Evolutionary conservation across 371 early-diverging fungal genomes (phyloP).

Genomic region (Circinella minor): DNA sequence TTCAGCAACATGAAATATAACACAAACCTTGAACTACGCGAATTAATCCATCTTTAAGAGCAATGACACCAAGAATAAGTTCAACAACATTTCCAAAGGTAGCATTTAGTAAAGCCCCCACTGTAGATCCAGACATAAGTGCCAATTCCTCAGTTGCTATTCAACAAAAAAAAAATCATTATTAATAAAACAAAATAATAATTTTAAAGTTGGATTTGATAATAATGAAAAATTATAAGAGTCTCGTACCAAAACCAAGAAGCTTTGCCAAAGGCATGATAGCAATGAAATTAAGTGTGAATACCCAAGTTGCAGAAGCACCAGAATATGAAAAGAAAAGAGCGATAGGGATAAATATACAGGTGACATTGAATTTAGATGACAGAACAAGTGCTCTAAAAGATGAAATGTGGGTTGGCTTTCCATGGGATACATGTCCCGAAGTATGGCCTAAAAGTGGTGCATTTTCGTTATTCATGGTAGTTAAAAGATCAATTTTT

Average conservation of each 20-base stretch:
- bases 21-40: conserved; percentile 76
- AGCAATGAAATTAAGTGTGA: conserved; percentile 89
- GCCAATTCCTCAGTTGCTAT: conserved; percentile 54
- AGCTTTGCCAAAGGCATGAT: conserved; percentile 89
- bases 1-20: neutral
- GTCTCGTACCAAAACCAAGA: conserved; percentile 46
- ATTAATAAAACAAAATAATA: too few species aligned
- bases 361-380: conserved; percentile 67
- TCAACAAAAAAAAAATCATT: too few species aligned
- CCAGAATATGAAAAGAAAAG: conserved; percentile 60
- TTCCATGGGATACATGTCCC: conserved; percentile 7
- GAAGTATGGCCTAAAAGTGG: conserved; percentile 13
- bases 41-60: conserved; percentile 78
- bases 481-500: neutral
- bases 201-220: neutral
- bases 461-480: conserved; percentile 16
- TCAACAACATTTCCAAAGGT: conserved; percentile 84
- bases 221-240: neutral
- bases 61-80: conserved; percentile 82
- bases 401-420: conserved; percentile 37
- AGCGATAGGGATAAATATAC: conserved; percentile 82
- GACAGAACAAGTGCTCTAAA: conserved; percentile 35
- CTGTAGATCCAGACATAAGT: conserved; percentile 43
- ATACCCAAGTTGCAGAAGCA: conserved; percentile 67
- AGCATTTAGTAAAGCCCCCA: conserved; percentile 41